Percentiles rank a stretch among this genome's conserved stretches.
These are phyloP conservation scores for Pharus latifolius DNA, from an alignment of 176 grass and related monocot genomes.

Conservation along the genomic window DNA sequence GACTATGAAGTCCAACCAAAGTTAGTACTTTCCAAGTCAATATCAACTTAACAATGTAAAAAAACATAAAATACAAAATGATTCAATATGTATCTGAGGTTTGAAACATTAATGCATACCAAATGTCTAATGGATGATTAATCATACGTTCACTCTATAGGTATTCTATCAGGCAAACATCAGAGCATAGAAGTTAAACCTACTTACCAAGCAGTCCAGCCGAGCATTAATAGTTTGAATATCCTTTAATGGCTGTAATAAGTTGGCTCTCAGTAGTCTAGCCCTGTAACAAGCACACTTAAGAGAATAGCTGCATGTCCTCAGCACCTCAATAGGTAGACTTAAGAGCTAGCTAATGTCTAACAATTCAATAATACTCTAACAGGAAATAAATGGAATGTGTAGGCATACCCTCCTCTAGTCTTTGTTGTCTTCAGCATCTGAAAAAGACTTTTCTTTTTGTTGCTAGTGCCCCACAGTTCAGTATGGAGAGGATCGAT, in stretches of 20 bases:
- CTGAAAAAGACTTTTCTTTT: slow-evolving; percentile 97
- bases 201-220: slow-evolving; percentile 80
- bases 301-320: not conserved
- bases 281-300: slow-evolving; percentile 46
- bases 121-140: not conserved
- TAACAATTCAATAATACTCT: not conserved
- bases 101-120: not conserved
- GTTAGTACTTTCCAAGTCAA: not conserved
- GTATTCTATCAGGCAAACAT: slow-evolving; percentile 6
- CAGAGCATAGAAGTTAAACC: not conserved
- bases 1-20: not conserved
- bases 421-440: slow-evolving; percentile 97
- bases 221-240: slow-evolving; percentile 89
- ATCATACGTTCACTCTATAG: not conserved
- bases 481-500: slow-evolving; percentile 92
- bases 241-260: slow-evolving; percentile 89
- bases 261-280: slow-evolving; percentile 90
- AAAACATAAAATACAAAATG: not conserved
- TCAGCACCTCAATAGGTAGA: slow-evolving; percentile 4
- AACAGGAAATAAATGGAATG: not conserved
- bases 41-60: not conserved
- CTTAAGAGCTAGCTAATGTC: no score
- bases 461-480: slow-evolving; percentile 67
- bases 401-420: slow-evolving; percentile 65
- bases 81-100: not conserved